Conservation (phyloP, 305 asterid genomes). For the Fraxinus greggii region DNA sequence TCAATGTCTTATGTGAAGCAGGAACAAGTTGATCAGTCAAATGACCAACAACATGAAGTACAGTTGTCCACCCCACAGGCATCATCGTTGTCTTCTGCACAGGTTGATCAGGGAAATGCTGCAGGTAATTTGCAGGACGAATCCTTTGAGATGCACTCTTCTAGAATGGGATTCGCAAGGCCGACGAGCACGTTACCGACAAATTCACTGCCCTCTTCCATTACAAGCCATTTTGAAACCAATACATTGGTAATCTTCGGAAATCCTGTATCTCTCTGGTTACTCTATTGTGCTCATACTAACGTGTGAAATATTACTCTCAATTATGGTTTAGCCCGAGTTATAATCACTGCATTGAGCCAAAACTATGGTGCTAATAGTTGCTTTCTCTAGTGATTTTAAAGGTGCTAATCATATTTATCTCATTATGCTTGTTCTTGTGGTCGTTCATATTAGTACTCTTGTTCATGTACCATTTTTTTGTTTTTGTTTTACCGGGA, state of each 20-base stretch:
- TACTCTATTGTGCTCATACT: constrained; percentile 8
- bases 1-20: constrained; percentile 58
- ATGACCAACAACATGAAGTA: constrained; percentile 54
- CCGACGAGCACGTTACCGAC: constrained; percentile 39
- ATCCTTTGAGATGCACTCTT: constrained; percentile 57
- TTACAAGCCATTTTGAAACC: constrained; percentile 44
- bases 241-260: constrained; percentile 43
- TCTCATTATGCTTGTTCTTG: constrained; percentile 1
- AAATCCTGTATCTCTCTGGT: background rate
- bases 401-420: background rate
- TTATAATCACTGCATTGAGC: constrained; percentile 3
- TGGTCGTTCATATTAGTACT: background rate
- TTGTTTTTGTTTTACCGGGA: background rate
- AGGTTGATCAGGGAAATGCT: constrained; percentile 44
- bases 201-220: constrained; percentile 41
- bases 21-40: constrained; percentile 67
- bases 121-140: constrained; percentile 63
- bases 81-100: constrained; percentile 50
- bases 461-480: background rate
- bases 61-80: constrained; percentile 56
- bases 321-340: constrained; percentile 12
- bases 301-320: constrained; percentile 14
- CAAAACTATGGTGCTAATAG: background rate
- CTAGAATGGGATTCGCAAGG: constrained; percentile 52
- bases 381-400: constrained; percentile 13